Evolutionary conservation across 495 filamentous ascomycete species (phyloP).

Genomic region (Talaromyces proteolyticus): DNA sequence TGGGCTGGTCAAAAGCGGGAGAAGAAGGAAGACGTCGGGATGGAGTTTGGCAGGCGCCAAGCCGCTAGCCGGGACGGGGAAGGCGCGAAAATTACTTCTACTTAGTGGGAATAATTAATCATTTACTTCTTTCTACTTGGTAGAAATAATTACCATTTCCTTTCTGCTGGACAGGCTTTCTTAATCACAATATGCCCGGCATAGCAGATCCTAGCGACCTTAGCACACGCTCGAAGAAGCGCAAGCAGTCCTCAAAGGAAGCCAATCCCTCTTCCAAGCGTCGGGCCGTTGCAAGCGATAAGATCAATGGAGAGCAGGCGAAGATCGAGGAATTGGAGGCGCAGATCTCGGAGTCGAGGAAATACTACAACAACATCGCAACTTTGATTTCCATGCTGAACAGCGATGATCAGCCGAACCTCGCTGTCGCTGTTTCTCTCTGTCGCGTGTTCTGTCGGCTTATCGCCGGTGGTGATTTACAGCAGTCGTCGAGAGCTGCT

Average conservation of each 20-base stretch:
- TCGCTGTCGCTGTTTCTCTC: constrained; percentile 69
- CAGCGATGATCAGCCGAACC: constrained; percentile 31
- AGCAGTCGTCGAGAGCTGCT: constrained; percentile 51
- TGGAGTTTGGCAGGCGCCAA: constrained; percentile 88
- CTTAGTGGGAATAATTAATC: no score
- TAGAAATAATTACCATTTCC: no score
- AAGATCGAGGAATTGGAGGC: constrained; percentile 66
- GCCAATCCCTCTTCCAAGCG: constrained; percentile 34
- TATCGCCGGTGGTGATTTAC: constrained; percentile 67
- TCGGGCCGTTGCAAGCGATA: constrained; percentile 34
- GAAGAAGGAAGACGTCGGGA: constrained; percentile 42
- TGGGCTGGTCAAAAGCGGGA: constrained; percentile 36
- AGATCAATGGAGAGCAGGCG: constrained; percentile 43
- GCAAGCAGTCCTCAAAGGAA: constrained; percentile 31
- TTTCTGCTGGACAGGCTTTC: no score
- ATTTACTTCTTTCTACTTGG: no score
- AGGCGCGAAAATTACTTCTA: no score
- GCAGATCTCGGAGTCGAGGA: constrained; percentile 74
- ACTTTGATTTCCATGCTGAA: constrained; percentile 58
- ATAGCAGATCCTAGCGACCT: constrained; percentile 54
- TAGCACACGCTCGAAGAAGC: constrained; percentile 37
- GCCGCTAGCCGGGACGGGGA: constrained; percentile 71
- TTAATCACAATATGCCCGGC: no score
- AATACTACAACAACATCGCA: constrained; percentile 90
- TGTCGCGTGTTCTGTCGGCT: constrained; percentile 87